Conservation (phyloP, 1,284 basidiomycete genomes). For the Lentinus polychrous region DNA sequence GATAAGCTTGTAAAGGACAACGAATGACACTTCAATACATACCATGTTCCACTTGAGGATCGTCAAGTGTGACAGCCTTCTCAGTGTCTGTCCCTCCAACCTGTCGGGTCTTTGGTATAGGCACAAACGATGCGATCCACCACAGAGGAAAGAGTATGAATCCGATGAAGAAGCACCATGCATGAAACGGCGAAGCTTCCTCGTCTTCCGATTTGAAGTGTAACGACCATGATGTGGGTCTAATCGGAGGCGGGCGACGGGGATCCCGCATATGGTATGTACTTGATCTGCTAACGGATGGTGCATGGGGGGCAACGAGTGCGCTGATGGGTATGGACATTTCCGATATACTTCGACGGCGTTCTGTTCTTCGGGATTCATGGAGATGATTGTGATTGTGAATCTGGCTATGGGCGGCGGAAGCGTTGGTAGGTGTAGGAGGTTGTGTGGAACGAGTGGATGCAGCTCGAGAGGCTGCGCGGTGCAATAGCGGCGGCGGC, state of each 20-base stretch:
- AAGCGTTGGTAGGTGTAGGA: constrained; percentile 15
- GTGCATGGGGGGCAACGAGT: constrained; percentile 67
- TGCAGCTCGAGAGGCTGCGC: constrained; percentile 28
- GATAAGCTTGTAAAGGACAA: constrained; percentile 4
- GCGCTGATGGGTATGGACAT: constrained; percentile 71
- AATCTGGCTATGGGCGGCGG: constrained; percentile 13
- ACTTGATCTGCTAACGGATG: constrained; percentile 49
- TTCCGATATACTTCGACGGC: constrained; percentile 24
- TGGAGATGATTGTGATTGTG: not conserved
- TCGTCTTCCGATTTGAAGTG: constrained; percentile 44
- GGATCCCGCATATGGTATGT: constrained; percentile 77
- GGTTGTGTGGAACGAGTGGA: constrained; percentile 28
- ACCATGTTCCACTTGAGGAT: constrained; percentile 74
- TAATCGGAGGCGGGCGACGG: constrained; percentile 49
- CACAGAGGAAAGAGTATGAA: constrained; percentile 71
- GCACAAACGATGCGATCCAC: constrained; percentile 63
- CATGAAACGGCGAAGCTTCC: constrained; percentile 59
- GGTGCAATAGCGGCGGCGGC: constrained; percentile 13
- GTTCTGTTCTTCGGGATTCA: constrained; percentile 6
- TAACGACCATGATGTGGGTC: constrained; percentile 54
- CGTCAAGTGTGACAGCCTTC: constrained; percentile 67
- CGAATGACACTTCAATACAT: constrained; percentile 20
- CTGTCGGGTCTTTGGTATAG: constrained; percentile 52
- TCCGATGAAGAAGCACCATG: constrained; percentile 71
- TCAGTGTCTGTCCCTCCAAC: constrained; percentile 54